These are phyloP conservation scores for Nicotiana tabacum DNA, from an alignment of 257 asterid genomes.

Conservation along the genomic window DNA sequence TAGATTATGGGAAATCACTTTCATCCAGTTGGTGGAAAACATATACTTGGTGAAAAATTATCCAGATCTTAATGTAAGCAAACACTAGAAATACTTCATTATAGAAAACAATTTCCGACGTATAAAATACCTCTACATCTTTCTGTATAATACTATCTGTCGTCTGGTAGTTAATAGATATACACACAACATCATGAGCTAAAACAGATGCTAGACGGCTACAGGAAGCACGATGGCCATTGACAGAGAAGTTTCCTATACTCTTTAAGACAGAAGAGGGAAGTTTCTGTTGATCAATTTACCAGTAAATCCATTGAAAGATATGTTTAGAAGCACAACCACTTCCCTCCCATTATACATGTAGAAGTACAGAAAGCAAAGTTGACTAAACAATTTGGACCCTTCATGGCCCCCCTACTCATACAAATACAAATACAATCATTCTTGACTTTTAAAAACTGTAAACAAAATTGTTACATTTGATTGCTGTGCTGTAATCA, in stretches of 20 bases:
- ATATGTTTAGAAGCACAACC: not conserved
- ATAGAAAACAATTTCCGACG: not conserved
- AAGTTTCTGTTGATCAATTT: not conserved
- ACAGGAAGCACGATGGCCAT: no score
- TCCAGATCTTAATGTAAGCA: not conserved
- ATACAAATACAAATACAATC: constrained; percentile 3
- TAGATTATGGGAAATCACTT: not conserved
- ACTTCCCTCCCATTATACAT: not conserved
- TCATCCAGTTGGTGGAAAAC: not conserved
- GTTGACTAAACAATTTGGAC: not conserved
- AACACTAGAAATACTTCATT: not conserved
- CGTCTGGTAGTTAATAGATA: no score
- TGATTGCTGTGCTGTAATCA: not conserved
- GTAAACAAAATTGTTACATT: constrained; percentile 11
- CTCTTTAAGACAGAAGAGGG: not conserved
- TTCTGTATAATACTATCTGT: no score
- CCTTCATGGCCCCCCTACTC: not conserved
- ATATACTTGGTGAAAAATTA: not conserved
- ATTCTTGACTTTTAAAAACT: not conserved
- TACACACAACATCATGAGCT: no score
- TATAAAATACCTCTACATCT: not conserved
- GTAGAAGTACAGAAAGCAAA: not conserved
- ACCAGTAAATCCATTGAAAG: not conserved
- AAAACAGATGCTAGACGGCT: no score
- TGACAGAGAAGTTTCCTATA: no score